Evolutionary conservation across 768 basidiomycete genomes (phyloP).

Genomic region (Filobasidium wieringae): DNA sequence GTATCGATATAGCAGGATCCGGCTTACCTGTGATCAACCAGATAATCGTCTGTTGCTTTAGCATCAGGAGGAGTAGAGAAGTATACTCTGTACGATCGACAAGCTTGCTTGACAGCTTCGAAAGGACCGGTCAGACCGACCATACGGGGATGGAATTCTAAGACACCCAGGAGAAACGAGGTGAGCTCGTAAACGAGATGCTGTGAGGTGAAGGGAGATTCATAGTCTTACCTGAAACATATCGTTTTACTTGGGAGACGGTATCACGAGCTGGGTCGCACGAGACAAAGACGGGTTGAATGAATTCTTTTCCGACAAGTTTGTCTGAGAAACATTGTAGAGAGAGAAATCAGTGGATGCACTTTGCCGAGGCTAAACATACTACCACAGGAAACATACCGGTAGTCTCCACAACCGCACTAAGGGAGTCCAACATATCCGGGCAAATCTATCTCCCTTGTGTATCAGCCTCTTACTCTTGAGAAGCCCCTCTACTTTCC

Average conservation of each 20-base stretch:
- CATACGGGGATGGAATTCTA: constrained; percentile 86
- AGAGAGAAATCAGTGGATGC: background rate
- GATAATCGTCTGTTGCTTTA: constrained; percentile 70
- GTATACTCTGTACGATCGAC: constrained; percentile 94
- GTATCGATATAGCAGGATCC: background rate
- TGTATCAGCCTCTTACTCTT: background rate
- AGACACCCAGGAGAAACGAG: no score
- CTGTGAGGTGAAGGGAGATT: background rate
- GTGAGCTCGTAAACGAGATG: background rate
- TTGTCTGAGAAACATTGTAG: constrained; percentile 50
- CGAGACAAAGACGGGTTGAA: constrained; percentile 86
- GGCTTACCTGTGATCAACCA: constrained; percentile 60
- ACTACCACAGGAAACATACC: constrained; percentile 54
- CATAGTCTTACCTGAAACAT: constrained; percentile 38
- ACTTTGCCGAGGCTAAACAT: constrained; percentile 47
- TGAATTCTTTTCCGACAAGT: constrained; percentile 51
- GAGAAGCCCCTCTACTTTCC: background rate
- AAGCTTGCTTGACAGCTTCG: constrained; percentile 66
- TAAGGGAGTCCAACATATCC: constrained; percentile 92
- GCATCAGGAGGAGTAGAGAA: constrained; percentile 84
- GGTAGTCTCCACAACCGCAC: constrained; percentile 56
- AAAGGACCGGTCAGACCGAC: constrained; percentile 83
- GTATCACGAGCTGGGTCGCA: constrained; percentile 91
- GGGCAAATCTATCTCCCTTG: constrained; percentile 59
- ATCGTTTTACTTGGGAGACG: constrained; percentile 42